These are phyloP conservation scores for Boeremia lycopersici DNA, from an alignment of 2,329 filamentous ascomycete species.

Conservation along the genomic window DNA sequence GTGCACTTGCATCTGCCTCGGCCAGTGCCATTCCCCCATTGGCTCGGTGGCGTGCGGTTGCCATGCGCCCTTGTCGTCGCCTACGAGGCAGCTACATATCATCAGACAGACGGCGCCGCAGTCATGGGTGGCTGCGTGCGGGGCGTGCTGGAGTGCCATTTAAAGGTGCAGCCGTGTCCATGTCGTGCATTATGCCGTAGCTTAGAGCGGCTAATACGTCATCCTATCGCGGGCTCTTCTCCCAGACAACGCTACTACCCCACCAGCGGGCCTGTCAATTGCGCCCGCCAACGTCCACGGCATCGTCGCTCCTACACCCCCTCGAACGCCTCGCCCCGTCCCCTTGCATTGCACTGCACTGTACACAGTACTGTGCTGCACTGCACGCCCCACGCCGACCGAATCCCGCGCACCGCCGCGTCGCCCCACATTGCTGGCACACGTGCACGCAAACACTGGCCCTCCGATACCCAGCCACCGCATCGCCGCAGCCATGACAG, in stretches of 20 bases:
- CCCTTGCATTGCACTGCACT: background rate
- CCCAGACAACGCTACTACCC: constrained; percentile 16
- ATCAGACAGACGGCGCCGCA: background rate
- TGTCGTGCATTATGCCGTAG: constrained; percentile 6
- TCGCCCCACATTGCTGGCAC: constrained; percentile 10
- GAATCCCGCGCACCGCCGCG: background rate
- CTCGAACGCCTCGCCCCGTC: background rate
- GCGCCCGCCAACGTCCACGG: constrained; percentile 12
- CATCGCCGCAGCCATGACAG: constrained; percentile 37
- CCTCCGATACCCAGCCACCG: constrained; percentile 5
- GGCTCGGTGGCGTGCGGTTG: background rate
- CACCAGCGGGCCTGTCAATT: constrained; percentile 12
- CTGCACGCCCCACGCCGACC: background rate
- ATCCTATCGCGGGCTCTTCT: constrained; percentile 7
- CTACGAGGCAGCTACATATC: constrained; percentile 10
- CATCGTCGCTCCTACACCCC: constrained; percentile 7
- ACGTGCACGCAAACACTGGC: constrained; percentile 18
- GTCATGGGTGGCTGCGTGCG: constrained; percentile 1
- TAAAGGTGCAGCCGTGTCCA: constrained; percentile 3
- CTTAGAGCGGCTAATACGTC: constrained; percentile 14
- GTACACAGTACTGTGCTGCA: no score
- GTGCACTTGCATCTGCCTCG: constrained; percentile 1
- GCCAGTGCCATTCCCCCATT: background rate
- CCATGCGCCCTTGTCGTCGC: constrained; percentile 2
- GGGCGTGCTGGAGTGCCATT: constrained; percentile 2